Evolutionary conservation across 2,329 filamentous ascomycete genomes (phyloP).

Genomic region (Talaromyces sp.): DNA sequence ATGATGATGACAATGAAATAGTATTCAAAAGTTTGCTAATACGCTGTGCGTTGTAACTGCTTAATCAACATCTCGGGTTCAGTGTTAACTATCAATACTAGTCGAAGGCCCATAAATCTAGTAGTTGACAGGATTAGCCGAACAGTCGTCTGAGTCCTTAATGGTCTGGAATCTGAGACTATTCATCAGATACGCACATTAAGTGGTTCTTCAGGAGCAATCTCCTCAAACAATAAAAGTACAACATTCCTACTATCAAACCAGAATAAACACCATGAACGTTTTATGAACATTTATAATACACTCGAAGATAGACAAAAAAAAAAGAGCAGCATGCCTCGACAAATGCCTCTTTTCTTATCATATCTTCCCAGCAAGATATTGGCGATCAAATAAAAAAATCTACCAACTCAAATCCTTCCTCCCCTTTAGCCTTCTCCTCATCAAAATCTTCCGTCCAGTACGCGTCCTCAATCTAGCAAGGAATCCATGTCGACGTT

Average conservation of each 20-base stretch:
- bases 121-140: too few relatives aligned
- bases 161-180: too few relatives aligned
- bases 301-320: not conserved
- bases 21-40: constrained; percentile 11
- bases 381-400: not conserved
- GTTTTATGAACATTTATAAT: not conserved
- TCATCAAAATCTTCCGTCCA: constrained; percentile 51
- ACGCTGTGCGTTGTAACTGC: not conserved
- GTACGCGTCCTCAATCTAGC: constrained; percentile 48
- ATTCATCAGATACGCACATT: too few relatives aligned
- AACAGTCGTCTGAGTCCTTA: too few relatives aligned
- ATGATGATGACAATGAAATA: constrained; percentile 15
- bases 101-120: too few relatives aligned
- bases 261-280: not conserved
- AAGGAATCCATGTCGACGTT: constrained; percentile 58
- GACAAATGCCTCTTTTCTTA: not conserved
- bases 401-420: constrained; percentile 49
- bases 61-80: not conserved
- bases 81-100: too few relatives aligned
- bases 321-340: not conserved
- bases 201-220: too few relatives aligned
- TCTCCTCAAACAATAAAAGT: not conserved
- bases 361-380: not conserved
- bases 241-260: not conserved
- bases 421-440: constrained; percentile 52